These are phyloP conservation scores for Trichoderma arundinaceum DNA, from an alignment of 2,329 filamentous ascomycete genomes.

Conservation along the genomic window DNA sequence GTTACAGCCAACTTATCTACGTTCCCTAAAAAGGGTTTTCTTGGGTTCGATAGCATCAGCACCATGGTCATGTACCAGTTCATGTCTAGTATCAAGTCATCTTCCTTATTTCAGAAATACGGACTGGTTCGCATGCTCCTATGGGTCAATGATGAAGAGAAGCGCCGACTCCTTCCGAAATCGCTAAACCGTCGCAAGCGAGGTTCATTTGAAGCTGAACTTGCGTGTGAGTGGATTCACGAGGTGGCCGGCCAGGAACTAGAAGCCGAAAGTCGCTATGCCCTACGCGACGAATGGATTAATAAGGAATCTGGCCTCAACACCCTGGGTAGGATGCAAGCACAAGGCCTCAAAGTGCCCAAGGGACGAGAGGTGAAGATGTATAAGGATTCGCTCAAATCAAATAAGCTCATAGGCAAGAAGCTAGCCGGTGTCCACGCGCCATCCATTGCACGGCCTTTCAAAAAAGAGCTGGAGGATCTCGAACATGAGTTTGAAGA, in stretches of 20 bases:
- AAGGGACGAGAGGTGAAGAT: constrained; percentile 48
- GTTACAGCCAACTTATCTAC: constrained; percentile 71
- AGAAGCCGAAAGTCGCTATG: constrained; percentile 38
- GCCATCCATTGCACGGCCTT: constrained; percentile 48
- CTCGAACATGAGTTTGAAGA: constrained; percentile 42
- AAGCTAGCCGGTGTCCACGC: constrained; percentile 41
- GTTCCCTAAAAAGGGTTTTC: constrained; percentile 56
- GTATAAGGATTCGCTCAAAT: constrained; percentile 37
- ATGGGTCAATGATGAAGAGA: constrained; percentile 70
- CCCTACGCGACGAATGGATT: constrained; percentile 54
- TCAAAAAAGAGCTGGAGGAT: constrained; percentile 50
- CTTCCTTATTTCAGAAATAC: constrained; percentile 71
- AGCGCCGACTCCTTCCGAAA: constrained; percentile 64
- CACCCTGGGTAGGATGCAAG: constrained; percentile 55
- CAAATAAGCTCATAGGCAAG: constrained; percentile 36
- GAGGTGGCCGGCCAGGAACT: constrained; percentile 59
- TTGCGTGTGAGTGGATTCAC: constrained; percentile 62
- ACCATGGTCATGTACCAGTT: constrained; percentile 67
- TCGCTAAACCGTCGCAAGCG: constrained; percentile 61
- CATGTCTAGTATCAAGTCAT: constrained; percentile 61
- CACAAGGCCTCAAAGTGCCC: constrained; percentile 51
- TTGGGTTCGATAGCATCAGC: constrained; percentile 61
- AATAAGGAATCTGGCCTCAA: constrained; percentile 52
- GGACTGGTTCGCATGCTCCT: constrained; percentile 81
- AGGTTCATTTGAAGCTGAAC: constrained; percentile 63